Evolutionary conservation across 225 moss, liverwort and hornwort genomes (phyloP), one percentile per base, ranked within the genome.

Genomic region (Physcomitrium patens): DNA sequence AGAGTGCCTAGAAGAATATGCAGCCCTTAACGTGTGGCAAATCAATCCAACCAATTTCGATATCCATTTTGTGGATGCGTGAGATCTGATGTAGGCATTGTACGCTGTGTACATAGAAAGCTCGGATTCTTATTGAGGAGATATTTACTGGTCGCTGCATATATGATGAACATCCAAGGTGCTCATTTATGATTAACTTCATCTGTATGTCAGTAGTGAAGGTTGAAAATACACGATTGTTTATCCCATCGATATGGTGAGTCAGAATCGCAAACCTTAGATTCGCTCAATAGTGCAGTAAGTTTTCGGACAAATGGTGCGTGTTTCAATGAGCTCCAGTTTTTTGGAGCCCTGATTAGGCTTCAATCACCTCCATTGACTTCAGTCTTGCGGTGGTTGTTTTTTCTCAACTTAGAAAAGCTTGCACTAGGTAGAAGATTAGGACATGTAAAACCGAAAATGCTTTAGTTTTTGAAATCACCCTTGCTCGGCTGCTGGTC

Each of bases 1-100:
- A 65, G 94, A 92, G 73, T 97, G 96, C 60, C 69, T 97, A 48
- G 94, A 97, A 76, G 96, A 97, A 79, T 97, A 97, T 19, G 96
- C 96, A 26, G 87, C 89, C 24, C 87, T 97, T 10, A 97, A 97
- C 66, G 94, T 97, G 17, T 97, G 96, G 96, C 96, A 93, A 74
- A 91, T 97, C 37, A 86, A 91, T 27, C 89, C 92, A 6, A 83
- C 86, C 59, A 91, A 83, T 75, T 97, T 94, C 58, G 86, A 94
- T 66, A 97, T 97, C 60, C 91, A 91, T 45, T 97, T 97, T 65
- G 89, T 97, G 72, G 96, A 97, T 80, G 85, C 89, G 7, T 95
- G 76, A 82, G 72, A 62, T 72, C 10, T 49, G 56, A n/a, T 50
- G 24, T 67, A 68, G 62, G 45, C 61, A 44, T 62, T 75, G 71